A percentile compares a stretch with the other conserved stretches of the same genome.
phyloP scores from a whole-genome alignment of 2,329 filamentous ascomycete genomes.

The Colletotrichum sublineola region DNA sequence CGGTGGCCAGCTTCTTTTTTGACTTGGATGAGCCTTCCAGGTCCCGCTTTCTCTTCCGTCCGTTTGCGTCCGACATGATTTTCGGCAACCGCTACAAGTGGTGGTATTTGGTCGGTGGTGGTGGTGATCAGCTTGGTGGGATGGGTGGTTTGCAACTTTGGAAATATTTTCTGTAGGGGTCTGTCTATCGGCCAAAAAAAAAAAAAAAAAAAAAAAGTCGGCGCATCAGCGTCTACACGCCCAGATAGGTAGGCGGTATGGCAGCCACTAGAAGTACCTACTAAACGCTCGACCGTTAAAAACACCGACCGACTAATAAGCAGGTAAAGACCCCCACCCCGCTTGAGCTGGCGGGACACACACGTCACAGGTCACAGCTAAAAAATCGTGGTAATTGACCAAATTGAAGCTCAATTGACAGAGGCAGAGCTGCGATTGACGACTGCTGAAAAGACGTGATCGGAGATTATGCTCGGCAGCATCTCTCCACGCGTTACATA shows the following conservation, averaged over 20 bases:
- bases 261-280: neutral
- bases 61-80: constrained; percentile 55
- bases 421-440: neutral
- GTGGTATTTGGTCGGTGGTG: neutral
- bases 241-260: constrained; percentile 28
- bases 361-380: constrained; percentile 18
- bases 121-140: constrained; percentile 27
- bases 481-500: neutral
- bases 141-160: constrained; percentile 12
- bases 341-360: constrained; percentile 16
- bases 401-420: neutral
- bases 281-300: neutral
- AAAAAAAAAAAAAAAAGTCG: constrained; percentile 34
- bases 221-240: constrained; percentile 29
- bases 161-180: constrained; percentile 44
- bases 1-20: constrained; percentile 62
- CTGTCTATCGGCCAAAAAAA: neutral
- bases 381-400: neutral
- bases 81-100: constrained; percentile 10
- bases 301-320: neutral
- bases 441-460: neutral
- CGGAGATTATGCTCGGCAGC: neutral
- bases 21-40: constrained; percentile 56
- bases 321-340: neutral
- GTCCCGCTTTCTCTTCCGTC: constrained; percentile 68